Evolutionary conservation across 352 stramenopile species (phyloP), one percentile per base, ranked within the genome.

Genomic region (Phytopythium ostracodes): DNA sequence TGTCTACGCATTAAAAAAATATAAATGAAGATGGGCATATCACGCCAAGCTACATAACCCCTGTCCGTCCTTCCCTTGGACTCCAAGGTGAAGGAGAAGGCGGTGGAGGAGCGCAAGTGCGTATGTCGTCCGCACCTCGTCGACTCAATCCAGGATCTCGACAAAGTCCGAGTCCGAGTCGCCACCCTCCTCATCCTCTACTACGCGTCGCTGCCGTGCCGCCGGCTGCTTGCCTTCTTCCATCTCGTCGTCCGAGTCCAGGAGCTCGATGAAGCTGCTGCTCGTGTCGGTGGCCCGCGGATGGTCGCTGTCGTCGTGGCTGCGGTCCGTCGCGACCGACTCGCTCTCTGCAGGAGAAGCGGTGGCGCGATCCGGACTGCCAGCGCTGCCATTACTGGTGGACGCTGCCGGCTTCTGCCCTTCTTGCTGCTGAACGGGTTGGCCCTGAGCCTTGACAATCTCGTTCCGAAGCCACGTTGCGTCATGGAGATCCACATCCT

Each of bases 381-480:
- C 50, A 18, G 57, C 38, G 22, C 6, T 33, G 20, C 33, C 31
- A 25, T 2, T 18, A 27, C 50, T n/a, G 31, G 24, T 31, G 36
- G 14, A 59, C 24, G 56, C 35, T 12, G 46, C 46, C 24, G 46
- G 46, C 24, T 52, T 52, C 4, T 35, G 46, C 12, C 35, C 46
- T 12, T 17, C n/a, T 5, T 51, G 44, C 44, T 51, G 44, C 44
- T 51, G 22, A 4, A 9, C 15, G 5, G 35, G 55, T 18, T 71
- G 50, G 2, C 76, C 79, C 52, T 74, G 79, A 31, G 80, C 72
- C 59, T 89, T 89, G 1, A 71, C 73, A 59, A 95, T 88, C 56
- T 92, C 81, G 38, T 79, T 73, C 9, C 79, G 70, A 20, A 95
- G 66, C 87, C 87, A 95, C 15, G 63, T 62, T 29, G 90, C 87